Evolutionary conservation across 306 rosid species (phyloP).

Genomic region (Acacia melanoxylon): DNA sequence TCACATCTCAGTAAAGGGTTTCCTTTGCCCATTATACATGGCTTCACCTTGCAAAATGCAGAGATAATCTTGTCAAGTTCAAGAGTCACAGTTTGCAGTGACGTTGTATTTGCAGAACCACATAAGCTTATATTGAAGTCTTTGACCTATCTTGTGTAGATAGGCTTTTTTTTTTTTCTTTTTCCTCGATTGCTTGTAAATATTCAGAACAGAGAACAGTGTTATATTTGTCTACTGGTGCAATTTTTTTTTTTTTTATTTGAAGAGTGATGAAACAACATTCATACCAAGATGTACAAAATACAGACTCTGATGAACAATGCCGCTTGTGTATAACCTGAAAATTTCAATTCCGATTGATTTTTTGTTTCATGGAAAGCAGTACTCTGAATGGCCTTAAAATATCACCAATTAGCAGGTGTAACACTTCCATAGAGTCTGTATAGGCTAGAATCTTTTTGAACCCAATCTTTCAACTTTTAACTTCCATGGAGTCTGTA

Average conservation of each 20-base stretch:
- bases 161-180: background rate
- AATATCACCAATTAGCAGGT: background rate
- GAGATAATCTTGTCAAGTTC: slow-evolving; percentile 62
- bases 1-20: slow-evolving; percentile 67
- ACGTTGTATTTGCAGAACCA: slow-evolving; percentile 45
- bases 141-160: slow-evolving; percentile 12
- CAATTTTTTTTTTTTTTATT: background rate
- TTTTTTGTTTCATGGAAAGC: background rate
- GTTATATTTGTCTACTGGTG: slow-evolving; percentile 32
- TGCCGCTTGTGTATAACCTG: background rate
- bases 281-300: slow-evolving; percentile 14
- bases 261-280: slow-evolving; percentile 9
- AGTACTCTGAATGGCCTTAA: background rate
- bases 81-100: slow-evolving; percentile 67
- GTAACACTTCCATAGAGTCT: no score
- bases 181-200: slow-evolving; percentile 22
- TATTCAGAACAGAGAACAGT: slow-evolving; percentile 25
- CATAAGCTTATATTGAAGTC: slow-evolving; percentile 23
- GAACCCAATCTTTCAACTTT: no score
- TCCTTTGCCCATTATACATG: slow-evolving; percentile 76
- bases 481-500: no score
- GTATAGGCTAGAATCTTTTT: no score
- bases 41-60: slow-evolving; percentile 65
- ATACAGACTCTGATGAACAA: background rate
- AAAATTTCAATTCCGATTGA: slow-evolving; percentile 4